phyloP scores from a whole-genome alignment of 2,329 filamentous ascomycete species.

The Fusarium nelsonii region DNA sequence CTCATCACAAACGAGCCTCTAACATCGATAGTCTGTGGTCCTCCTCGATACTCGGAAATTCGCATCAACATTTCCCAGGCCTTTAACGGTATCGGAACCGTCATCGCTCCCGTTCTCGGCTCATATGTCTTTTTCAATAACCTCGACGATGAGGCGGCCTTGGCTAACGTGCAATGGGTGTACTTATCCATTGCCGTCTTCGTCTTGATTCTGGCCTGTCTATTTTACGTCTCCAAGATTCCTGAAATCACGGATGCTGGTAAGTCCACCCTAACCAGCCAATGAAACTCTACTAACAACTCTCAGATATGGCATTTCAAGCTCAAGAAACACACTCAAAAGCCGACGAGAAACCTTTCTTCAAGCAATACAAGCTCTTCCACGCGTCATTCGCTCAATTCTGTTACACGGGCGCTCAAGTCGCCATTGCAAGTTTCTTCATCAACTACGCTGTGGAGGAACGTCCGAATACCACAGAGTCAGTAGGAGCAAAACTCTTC shows the following conservation, averaged over 20 bases:
- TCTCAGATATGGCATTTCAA: conserved; percentile 72
- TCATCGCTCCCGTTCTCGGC: conserved; percentile 78
- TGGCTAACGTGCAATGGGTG: conserved; percentile 80
- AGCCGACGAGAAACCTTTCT: conserved; percentile 71
- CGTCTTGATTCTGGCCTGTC: conserved; percentile 72
- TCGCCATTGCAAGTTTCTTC: conserved; percentile 75
- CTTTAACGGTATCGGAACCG: conserved; percentile 80
- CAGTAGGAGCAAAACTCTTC: conserved; percentile 73
- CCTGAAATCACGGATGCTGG: conserved; percentile 74
- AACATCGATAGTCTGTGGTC: conserved; percentile 58
- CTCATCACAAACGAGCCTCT: background rate
- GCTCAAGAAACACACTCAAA: conserved; percentile 66
- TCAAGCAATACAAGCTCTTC: conserved; percentile 80
- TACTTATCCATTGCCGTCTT: conserved; percentile 80
- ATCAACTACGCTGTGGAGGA: conserved; percentile 79
- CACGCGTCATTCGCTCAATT: conserved; percentile 82
- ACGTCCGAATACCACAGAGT: conserved; percentile 61
- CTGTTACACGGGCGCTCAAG: conserved; percentile 81
- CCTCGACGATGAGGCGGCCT: conserved; percentile 66
- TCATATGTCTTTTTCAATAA: conserved; percentile 79
- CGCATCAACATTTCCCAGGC: conserved; percentile 82
- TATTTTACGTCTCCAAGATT: conserved; percentile 76
- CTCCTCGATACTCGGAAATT: conserved; percentile 77
- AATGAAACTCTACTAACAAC: conserved; percentile 9
- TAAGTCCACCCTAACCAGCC: conserved; percentile 29